phyloP scores from a whole-genome alignment of 78 protist species.

The Pelomyxa schiedti region DNA sequence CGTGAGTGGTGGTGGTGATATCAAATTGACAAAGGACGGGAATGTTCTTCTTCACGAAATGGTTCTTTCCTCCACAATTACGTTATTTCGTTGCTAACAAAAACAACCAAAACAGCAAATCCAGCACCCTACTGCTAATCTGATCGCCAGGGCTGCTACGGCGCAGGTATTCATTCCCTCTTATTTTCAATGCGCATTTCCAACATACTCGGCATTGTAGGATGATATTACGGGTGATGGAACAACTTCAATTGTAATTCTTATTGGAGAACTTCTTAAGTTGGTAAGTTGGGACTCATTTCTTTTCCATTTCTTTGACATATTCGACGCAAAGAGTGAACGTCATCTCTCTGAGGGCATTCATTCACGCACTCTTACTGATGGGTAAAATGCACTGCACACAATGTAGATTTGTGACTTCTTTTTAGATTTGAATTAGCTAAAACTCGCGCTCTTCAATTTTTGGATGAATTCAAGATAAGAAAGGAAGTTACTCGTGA shows the following conservation, averaged over 20 bases:
- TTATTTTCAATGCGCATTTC: not conserved
- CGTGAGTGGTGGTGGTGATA: conserved; percentile 95
- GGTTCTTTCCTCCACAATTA: conserved; percentile 35
- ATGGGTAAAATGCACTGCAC: conserved; percentile 40
- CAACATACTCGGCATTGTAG: conserved; percentile 1
- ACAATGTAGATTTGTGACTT: too few relatives aligned
- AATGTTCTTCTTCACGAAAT: conserved; percentile 88
- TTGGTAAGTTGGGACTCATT: not conserved
- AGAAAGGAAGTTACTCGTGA: conserved; percentile 57
- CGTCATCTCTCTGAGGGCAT: conserved; percentile 86
- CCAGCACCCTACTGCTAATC: conserved; percentile 97
- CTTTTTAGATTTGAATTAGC: conserved; percentile 82
- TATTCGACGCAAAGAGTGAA: conserved; percentile 64
- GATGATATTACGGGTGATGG: conserved; percentile 99
- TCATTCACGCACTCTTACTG: conserved; percentile 94
- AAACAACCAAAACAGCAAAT: conserved; percentile 71
- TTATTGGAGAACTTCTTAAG: conserved; percentile 92
- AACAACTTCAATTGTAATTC: conserved; percentile 90
- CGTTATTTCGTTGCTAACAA: not conserved
- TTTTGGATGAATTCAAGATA: conserved; percentile 46
- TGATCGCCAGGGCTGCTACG: conserved; percentile 98
- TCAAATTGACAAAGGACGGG: conserved; percentile 99
- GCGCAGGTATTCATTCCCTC: conserved; percentile 64
- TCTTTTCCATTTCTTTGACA: not conserved
- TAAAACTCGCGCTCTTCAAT: conserved; percentile 49